These are phyloP conservation scores for Aureobasidium melanogenum DNA, from an alignment of 2,329 filamentous ascomycete genomes.

Conservation along the genomic window DNA sequence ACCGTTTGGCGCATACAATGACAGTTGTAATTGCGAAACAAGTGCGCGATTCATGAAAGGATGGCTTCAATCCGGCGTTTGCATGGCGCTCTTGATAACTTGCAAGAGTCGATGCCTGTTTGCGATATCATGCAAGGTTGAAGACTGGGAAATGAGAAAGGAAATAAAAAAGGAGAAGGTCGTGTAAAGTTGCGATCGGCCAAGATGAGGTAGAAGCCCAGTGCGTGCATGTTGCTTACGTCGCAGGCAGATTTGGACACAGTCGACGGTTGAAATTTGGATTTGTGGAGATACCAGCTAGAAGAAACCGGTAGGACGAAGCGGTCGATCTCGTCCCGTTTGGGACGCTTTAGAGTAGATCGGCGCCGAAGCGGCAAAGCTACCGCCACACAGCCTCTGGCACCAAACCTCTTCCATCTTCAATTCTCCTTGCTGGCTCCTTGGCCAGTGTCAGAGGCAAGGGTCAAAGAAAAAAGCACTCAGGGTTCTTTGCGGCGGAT, in stretches of 20 bases:
- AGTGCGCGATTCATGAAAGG: neutral
- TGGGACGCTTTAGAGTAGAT: neutral
- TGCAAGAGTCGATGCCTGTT: neutral
- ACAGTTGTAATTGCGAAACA: conserved; percentile 3
- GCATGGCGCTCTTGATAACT: neutral
- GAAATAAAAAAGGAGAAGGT: conserved; percentile 4
- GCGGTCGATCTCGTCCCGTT: conserved; percentile 5
- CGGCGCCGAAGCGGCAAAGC: neutral
- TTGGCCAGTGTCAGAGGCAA: conserved; percentile 11
- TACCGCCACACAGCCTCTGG: conserved; percentile 5
- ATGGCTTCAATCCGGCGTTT: conserved; percentile 6
- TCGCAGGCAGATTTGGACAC: neutral
- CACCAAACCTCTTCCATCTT: conserved; percentile 8
- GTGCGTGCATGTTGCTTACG: conserved; percentile 5
- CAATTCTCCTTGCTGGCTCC: conserved; percentile 11
- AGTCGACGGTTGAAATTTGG: conserved; percentile 2
- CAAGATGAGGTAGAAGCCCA: neutral
- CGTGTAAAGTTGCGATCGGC: conserved; percentile 12
- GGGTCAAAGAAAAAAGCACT: conserved; percentile 10
- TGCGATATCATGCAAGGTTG: neutral
- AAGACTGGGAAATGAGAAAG: conserved; percentile 6
- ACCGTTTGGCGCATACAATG: conserved; percentile 6
- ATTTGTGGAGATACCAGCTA: conserved; percentile 9
- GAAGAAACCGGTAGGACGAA: neutral
- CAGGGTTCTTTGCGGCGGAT: conserved; percentile 10